Evolutionary conservation across 2,329 filamentous ascomycete species (phyloP).

Genomic region (Aspergillus melleus): DNA sequence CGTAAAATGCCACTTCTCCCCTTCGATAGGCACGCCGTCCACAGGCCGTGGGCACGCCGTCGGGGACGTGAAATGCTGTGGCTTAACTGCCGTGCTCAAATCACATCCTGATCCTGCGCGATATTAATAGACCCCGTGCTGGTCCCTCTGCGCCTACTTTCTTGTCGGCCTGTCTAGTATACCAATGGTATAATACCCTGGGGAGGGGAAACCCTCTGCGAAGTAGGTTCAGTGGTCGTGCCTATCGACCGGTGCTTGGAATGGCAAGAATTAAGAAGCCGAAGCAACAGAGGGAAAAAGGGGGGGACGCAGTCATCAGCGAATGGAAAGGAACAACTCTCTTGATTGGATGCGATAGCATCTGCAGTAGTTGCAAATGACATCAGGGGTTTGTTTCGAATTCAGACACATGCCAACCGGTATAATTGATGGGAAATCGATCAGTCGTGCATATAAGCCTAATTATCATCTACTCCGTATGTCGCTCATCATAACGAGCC

Average conservation of each 20-base stretch:
- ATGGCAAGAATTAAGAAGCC: not conserved
- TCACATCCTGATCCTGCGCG: not conserved
- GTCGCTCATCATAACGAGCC: not conserved
- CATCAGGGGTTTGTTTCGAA: not conserved
- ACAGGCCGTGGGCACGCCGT: too few relatives aligned
- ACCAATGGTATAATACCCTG: not conserved
- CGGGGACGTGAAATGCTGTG: not conserved
- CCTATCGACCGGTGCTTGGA: not conserved
- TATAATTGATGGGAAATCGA: not conserved
- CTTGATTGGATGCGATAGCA: not conserved
- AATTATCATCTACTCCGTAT: not conserved
- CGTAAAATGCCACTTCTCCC: constrained; percentile 11
- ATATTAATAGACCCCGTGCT: not conserved
- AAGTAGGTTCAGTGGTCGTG: not conserved
- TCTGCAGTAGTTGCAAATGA: not conserved
- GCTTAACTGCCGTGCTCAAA: not conserved
- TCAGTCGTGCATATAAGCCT: not conserved
- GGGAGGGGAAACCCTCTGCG: not conserved
- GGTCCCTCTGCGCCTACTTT: not conserved
- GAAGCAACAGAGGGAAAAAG: not conserved
- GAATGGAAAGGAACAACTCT: not conserved
- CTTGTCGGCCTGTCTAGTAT: not conserved
- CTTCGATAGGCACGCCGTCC: not conserved
- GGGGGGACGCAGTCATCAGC: not conserved
- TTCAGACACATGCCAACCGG: not conserved